Evolutionary conservation across 495 filamentous ascomycete genomes (phyloP).

Genomic region (Penicillium pulvis): DNA sequence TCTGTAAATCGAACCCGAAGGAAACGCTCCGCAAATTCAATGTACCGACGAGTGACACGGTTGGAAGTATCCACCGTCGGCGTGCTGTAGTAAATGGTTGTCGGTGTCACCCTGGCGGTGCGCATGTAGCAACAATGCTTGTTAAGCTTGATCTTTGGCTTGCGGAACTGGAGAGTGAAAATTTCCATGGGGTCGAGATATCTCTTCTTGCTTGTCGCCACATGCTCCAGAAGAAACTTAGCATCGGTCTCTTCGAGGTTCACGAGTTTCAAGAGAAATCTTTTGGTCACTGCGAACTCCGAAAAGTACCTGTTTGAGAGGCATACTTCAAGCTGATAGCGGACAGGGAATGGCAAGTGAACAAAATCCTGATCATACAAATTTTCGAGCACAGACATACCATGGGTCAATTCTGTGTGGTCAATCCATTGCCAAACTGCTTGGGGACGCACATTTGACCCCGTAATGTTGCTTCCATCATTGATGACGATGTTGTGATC

Average conservation of each 20-base stretch:
- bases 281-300: slow-evolving; percentile 67
- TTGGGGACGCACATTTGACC: slow-evolving; percentile 18
- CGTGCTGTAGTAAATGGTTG: slow-evolving; percentile 73
- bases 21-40: slow-evolving; percentile 72
- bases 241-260: slow-evolving; percentile 50
- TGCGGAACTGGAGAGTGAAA: slow-evolving; percentile 56
- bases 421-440: slow-evolving; percentile 63
- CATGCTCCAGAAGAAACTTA: slow-evolving; percentile 61
- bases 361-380: slow-evolving; percentile 38
- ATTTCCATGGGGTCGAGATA: slow-evolving; percentile 75
- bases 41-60: slow-evolving; percentile 75
- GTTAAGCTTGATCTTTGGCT: slow-evolving; percentile 54
- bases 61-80: slow-evolving; percentile 87
- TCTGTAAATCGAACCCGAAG: slow-evolving; percentile 91
- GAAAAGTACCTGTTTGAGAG: slow-evolving; percentile 79
- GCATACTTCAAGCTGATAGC: slow-evolving; percentile 93
- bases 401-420: slow-evolving; percentile 19
- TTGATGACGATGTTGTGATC: slow-evolving; percentile 72
- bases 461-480: slow-evolving; percentile 27
- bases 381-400: slow-evolving; percentile 34
- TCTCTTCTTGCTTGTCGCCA: slow-evolving; percentile 57
- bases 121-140: slow-evolving; percentile 73
- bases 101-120: slow-evolving; percentile 79
- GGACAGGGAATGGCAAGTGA: slow-evolving; percentile 67
- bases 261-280: slow-evolving; percentile 65